Base-by-base conservation (phyloP, 2,329 filamentous ascomycete species). In the Exophiala aquamarina region DNA sequence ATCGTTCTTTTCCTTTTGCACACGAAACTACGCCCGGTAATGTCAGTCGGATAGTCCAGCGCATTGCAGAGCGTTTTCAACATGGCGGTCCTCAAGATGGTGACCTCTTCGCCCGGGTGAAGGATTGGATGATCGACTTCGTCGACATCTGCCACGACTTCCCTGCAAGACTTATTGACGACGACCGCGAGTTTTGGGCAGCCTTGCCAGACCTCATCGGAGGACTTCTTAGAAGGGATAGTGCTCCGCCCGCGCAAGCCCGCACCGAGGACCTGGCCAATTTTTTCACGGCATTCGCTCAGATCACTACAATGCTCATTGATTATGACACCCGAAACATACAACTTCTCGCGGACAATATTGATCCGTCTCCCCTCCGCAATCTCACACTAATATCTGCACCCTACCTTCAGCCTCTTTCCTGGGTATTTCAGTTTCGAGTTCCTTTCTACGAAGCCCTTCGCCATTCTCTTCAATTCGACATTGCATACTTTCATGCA, bases 151-250 rank as follows among this genome's bases (percentile, higher is more conserved):
- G 71, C 17, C 58, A 68, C 29, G 61, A 59, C 15, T 50, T 73
- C 3, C 61, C 65, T 0, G 55, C 62, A 15, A 64, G 68, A 34
- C 56, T 66, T 4, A 61, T 68, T 29, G 46, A 61, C 7, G 65
- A 71, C 9, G 66, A 74, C 28, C 60, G 60, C 18, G 68, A 71
- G 4, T 72, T 76, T 49, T 75, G 73, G 72, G 65, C 70, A 23
- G 63, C 67, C 11, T 40, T 75, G 7, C 72, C 72, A 9, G 51
- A 49, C 2, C 33, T 75, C 14, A 47, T 71, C 17, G 69, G 73
- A 47, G 53, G 50, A 34, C 50, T 75, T 20, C 52, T 74, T 39
- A 65, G 67, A 45, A 63, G 73, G 60, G 50, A 56, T 18, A 29
- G 36, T 11, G 45, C 49, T n/a, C 49, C 54, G 29, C 50, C 55